Evolutionary conservation across 2,329 filamentous ascomycete species (phyloP).

Genomic region (Penicillium sp.): DNA sequence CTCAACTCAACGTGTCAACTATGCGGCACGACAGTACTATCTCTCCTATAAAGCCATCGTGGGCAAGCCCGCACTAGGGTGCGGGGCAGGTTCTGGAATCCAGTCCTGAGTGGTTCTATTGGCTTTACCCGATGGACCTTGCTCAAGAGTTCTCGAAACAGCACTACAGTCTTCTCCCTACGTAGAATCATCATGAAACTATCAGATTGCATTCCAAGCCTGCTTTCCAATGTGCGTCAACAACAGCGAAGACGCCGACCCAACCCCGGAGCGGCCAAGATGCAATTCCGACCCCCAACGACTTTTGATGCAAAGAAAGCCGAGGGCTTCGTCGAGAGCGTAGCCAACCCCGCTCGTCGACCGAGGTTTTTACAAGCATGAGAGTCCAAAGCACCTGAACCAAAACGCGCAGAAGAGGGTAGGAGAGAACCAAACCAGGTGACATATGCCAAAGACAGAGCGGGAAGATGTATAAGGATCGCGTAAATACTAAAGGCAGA

Average conservation of each 20-base stretch:
- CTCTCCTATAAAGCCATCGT: too few species aligned
- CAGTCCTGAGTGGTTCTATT: too few species aligned
- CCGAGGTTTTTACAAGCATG: constrained; percentile 4
- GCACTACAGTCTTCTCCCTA: too few species aligned
- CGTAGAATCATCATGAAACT: constrained; percentile 5
- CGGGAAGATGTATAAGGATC: constrained; percentile 12
- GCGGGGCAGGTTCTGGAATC: too few species aligned
- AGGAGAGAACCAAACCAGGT: constrained; percentile 17
- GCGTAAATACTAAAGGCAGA: constrained; percentile 5
- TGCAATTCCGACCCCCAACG: constrained; percentile 5
- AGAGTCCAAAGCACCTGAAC: constrained; percentile 12
- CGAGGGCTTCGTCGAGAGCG: background rate
- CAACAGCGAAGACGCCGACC: background rate
- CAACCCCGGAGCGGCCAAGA: background rate
- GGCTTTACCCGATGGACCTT: too few species aligned
- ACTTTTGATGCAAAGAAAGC: constrained; percentile 9
- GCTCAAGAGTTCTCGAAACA: too few species aligned
- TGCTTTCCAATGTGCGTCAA: background rate
- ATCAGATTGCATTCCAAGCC: constrained; percentile 15
- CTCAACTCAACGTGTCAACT: too few species aligned
- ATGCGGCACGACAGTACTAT: too few species aligned
- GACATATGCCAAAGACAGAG: constrained; percentile 10
- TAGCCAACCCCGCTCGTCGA: background rate
- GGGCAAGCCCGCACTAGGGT: too few species aligned
- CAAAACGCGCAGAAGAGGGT: constrained; percentile 6